Percentiles rank a stretch among this genome's conserved stretches.
These are phyloP conservation scores for Psilocybe subaeruginosa DNA, from an alignment of 768 basidiomycete species.

Conservation along the genomic window DNA sequence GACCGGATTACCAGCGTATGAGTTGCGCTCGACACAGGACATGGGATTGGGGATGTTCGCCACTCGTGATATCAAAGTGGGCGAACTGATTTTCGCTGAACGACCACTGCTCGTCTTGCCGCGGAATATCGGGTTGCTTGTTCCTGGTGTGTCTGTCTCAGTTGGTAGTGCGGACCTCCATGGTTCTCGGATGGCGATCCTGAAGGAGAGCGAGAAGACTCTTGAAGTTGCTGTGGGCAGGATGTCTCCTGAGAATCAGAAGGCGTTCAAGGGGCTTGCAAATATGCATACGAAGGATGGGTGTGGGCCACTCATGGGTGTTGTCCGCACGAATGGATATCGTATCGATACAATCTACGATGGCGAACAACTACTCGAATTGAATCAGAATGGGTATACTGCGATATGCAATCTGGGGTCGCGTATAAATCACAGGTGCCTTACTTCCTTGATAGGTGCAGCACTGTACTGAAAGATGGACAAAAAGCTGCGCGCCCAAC, in stretches of 20 bases:
- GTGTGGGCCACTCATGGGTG: conserved; percentile 34
- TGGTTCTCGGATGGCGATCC: not conserved
- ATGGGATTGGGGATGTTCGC: conserved; percentile 37
- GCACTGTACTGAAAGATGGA: not conserved
- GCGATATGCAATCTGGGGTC: conserved; percentile 8
- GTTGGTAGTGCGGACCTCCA: not conserved
- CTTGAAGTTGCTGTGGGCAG: conserved; percentile 4
- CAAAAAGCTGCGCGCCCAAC: conserved; percentile 30
- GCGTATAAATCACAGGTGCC: conserved; percentile 40
- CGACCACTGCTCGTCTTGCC: conserved; percentile 37
- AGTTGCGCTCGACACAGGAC: conserved; percentile 7
- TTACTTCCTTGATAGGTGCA: not conserved
- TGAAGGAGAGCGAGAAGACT: not conserved
- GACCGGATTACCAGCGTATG: not conserved
- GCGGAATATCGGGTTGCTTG: not conserved
- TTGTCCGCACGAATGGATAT: conserved; percentile 36
- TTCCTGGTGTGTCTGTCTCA: conserved; percentile 1
- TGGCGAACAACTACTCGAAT: not conserved
- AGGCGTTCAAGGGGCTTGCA: conserved; percentile 31
- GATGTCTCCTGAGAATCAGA: conserved; percentile 21
- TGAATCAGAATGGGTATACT: not conserved
- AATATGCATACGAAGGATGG: conserved; percentile 36
- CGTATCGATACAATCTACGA: conserved; percentile 12
- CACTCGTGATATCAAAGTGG: conserved; percentile 25
- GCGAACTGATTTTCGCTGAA: conserved; percentile 39